A percentile compares a stretch with the other conserved stretches of the same genome.
Evolutionary conservation across 345 rosid genomes (phyloP).

Genomic region (Brassica incana): DNA sequence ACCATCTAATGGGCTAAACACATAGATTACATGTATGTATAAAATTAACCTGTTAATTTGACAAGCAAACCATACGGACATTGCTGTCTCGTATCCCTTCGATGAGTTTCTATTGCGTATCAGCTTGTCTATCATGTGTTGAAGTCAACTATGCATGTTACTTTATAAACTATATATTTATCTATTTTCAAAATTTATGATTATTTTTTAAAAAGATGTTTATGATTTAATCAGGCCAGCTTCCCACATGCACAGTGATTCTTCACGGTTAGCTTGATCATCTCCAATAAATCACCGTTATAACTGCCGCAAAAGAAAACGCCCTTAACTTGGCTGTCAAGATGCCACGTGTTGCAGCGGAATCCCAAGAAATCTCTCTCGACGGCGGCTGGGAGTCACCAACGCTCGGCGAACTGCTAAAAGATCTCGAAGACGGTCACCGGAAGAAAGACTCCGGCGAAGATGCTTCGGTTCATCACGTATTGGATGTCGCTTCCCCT

Average conservation of each 20-base stretch:
- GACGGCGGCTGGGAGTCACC: neutral
- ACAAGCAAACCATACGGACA: too few relatives aligned
- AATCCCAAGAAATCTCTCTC: neutral
- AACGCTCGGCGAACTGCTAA: neutral
- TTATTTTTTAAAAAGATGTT: neutral
- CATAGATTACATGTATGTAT: too few relatives aligned
- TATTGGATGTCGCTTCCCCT: neutral
- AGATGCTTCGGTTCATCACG: neutral
- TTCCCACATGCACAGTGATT: neutral
- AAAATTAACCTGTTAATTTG: too few relatives aligned
- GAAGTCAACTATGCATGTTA: neutral
- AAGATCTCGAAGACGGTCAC: neutral
- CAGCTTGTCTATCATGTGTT: too few relatives aligned
- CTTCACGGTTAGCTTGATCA: neutral
- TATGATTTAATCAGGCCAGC: neutral
- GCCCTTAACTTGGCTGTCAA: neutral
- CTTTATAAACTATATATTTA: too few relatives aligned
- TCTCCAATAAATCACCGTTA: neutral
- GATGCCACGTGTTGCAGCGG: slow-evolving; percentile 1
- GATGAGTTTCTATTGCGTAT: too few relatives aligned
- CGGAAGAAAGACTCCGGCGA: neutral
- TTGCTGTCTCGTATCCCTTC: too few relatives aligned
- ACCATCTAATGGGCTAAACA: too few relatives aligned
- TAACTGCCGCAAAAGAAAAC: too few relatives aligned
- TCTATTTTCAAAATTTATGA: neutral